Percentiles rank a stretch among this genome's conserved stretches.
These are phyloP conservation scores for Aureobasidium sp. DNA, from an alignment of 2,329 filamentous ascomycete genomes.

Conservation along the genomic window DNA sequence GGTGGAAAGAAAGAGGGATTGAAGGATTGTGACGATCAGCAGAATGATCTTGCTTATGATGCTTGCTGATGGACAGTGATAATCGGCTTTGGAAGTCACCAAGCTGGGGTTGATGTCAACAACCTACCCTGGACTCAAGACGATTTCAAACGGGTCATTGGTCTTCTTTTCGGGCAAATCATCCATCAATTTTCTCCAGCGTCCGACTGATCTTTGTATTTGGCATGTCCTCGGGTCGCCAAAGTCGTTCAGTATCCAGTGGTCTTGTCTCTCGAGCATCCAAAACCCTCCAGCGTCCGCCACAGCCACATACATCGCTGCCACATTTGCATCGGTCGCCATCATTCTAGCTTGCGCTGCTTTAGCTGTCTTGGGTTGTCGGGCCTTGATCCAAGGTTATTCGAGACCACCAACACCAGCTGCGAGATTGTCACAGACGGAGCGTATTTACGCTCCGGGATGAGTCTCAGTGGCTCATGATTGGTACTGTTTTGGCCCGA, in stretches of 20 bases:
- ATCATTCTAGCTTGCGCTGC: neutral
- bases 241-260: neutral
- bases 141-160: too few species aligned
- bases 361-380: neutral
- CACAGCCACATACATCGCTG: neutral
- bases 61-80: neutral
- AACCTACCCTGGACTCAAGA: too few species aligned
- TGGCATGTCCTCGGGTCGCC: neutral
- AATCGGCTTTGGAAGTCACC: neutral
- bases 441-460: neutral
- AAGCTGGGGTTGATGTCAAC: too few species aligned
- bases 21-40: neutral
- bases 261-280: neutral
- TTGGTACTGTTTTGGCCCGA: too few species aligned
- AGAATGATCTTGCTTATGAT: neutral
- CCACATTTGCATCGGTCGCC: neutral
- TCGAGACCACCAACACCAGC: neutral
- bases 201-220: neutral
- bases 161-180: too few species aligned
- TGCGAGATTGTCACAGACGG: neutral
- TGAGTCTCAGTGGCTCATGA: too few species aligned
- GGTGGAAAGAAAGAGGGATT: neutral
- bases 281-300: neutral
- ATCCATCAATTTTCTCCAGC: neutral
- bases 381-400: neutral